These are phyloP conservation scores for Colletotrichum sp. DNA, from an alignment of 2,329 filamentous ascomycete species.

Conservation along the genomic window DNA sequence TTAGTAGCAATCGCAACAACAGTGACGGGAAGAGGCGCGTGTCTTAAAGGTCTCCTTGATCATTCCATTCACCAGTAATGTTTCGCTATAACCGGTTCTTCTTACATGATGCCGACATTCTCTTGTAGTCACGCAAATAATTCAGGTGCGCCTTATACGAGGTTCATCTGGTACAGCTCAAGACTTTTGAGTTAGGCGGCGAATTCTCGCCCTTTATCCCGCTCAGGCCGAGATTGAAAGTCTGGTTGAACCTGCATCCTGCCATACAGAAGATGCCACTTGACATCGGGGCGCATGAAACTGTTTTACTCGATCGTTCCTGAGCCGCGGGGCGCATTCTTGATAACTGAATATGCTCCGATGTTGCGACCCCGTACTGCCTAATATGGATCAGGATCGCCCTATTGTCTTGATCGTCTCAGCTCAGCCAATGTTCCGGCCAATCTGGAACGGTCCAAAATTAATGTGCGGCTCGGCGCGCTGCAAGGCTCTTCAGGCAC, in stretches of 20 bases:
- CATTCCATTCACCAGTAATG: too few species aligned
- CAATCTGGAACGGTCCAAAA: fast-evolving
- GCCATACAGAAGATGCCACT: fast-evolving
- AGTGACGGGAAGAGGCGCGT: too few species aligned
- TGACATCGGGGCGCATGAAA: fast-evolving
- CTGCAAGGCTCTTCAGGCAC: neutral
- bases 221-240: slow-evolving; percentile 48
- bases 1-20: too few species aligned
- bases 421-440: neutral
- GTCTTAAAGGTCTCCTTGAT: too few species aligned
- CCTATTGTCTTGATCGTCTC: neutral
- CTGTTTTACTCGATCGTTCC: fast-evolving
- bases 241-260: fast-evolving
- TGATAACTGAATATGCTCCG: neutral
- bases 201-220: slow-evolving; percentile 21
- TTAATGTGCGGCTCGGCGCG: neutral
- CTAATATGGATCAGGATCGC: neutral
- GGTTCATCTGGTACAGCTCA: slow-evolving; percentile 29
- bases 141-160: slow-evolving; percentile 15
- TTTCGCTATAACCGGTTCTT: too few species aligned
- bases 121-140: neutral
- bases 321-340: neutral
- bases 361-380: neutral
- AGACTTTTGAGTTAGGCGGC: too few species aligned
- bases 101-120: too few species aligned